These are phyloP conservation scores for Pseudonitzschia multiseries DNA, from an alignment of 108 stramenopile species.

Conservation along the genomic window DNA sequence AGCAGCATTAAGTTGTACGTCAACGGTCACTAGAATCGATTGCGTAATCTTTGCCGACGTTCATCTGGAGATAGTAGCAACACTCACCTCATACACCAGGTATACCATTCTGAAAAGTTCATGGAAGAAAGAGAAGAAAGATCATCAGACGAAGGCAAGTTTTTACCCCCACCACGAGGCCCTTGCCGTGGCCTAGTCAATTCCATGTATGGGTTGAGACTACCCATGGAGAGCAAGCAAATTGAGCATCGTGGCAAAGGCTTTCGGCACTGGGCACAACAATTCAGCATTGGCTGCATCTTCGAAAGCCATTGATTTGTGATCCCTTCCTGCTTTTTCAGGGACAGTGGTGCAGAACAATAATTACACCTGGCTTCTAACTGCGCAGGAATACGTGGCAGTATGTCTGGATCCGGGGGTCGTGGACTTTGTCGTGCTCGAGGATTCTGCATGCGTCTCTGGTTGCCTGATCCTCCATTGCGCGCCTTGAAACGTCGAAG, in stretches of 20 bases:
- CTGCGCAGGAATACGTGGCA: conserved; percentile 42
- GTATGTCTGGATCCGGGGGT: conserved; percentile 34
- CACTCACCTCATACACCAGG: conserved; percentile 78
- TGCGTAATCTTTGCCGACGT: neutral
- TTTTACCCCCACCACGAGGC: conserved; percentile 24
- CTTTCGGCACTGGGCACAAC: conserved; percentile 89
- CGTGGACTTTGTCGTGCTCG: conserved; percentile 27
- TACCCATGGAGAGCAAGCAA: conserved; percentile 80
- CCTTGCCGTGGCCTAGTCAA: conserved; percentile 58
- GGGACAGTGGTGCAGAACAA: conserved; percentile 69
- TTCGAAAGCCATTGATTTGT: conserved; percentile 81
- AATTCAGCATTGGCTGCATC: conserved; percentile 78
- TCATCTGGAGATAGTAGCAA: neutral
- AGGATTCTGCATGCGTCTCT: conserved; percentile 13
- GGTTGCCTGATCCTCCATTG: conserved; percentile 4
- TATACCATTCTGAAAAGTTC: conserved; percentile 84
- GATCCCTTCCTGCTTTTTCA: conserved; percentile 59
- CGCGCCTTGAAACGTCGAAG: conserved; percentile 53
- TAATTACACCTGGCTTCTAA: conserved; percentile 85
- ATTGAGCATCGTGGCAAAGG: conserved; percentile 86
- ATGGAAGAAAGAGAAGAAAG: conserved; percentile 60
- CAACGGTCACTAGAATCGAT: no score
- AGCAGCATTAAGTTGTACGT: neutral
- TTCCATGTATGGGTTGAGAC: conserved; percentile 88
- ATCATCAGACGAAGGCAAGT: conserved; percentile 42